These are phyloP conservation scores for Nakazawaea molendinolei DNA, from an alignment of 805 yeast genomes.

Conservation along the genomic window DNA sequence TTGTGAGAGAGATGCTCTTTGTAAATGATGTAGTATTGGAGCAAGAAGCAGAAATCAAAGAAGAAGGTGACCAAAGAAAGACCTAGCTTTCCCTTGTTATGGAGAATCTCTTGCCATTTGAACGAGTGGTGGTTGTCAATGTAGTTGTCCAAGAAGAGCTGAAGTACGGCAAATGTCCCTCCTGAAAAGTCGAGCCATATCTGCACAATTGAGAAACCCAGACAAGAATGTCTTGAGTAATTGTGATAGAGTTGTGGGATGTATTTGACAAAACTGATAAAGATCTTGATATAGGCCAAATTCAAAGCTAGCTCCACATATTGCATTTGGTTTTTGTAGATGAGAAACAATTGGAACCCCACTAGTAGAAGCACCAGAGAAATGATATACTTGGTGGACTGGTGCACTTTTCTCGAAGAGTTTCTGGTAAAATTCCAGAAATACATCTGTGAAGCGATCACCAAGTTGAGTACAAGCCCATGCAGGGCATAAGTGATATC, in stretches of 20 bases:
- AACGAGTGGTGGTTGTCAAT: conserved; percentile 18
- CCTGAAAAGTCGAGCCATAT: conserved; percentile 37
- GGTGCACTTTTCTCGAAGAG: conserved; percentile 19
- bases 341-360: conserved; percentile 13
- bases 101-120: conserved; percentile 23
- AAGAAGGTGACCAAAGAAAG: conserved; percentile 29
- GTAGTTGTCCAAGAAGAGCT: conserved; percentile 33
- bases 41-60: conserved; percentile 22
- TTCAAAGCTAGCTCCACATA: conserved; percentile 31
- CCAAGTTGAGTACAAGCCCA: conserved; percentile 34
- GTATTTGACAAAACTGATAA: conserved; percentile 37
- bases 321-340: conserved; percentile 15
- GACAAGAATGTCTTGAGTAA: conserved; percentile 33
- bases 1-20: conserved; percentile 5
- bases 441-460: conserved; percentile 31
- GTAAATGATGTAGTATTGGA: conserved; percentile 18
- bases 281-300: conserved; percentile 37
- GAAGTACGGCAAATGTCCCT: conserved; percentile 30
- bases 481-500: conserved; percentile 43
- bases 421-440: conserved; percentile 28
- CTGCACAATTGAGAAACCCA: conserved; percentile 37
- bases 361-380: conserved; percentile 13
- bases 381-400: conserved; percentile 17
- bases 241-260: conserved; percentile 45
- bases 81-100: conserved; percentile 39